phyloP scores from a whole-genome alignment of 208 protist genomes.

The Leptomonas seymouri region DNA sequence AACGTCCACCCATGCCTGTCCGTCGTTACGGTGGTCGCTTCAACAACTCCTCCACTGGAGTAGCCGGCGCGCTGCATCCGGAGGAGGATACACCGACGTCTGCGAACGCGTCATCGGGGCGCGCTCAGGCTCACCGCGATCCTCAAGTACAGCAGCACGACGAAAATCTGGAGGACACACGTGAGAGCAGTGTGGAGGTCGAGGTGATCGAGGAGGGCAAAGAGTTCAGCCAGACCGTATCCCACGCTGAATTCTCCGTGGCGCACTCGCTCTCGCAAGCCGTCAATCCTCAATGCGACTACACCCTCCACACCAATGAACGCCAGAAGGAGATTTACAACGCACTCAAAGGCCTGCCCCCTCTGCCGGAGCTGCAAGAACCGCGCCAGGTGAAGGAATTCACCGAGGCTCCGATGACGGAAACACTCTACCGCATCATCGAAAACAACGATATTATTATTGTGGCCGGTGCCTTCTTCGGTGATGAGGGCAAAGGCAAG shows the following conservation, averaged over 20 bases:
- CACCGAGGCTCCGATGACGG: slow-evolving; percentile 63
- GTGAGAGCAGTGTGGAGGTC: slow-evolving; percentile 20
- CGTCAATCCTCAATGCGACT: slow-evolving; percentile 11
- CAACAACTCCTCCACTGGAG: slow-evolving; percentile 34
- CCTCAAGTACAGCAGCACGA: slow-evolving; percentile 7
- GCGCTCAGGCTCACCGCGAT: slow-evolving; percentile 12
- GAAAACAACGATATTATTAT: slow-evolving; percentile 87
- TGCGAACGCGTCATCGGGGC: not conserved
- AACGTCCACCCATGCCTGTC: slow-evolving; percentile 31
- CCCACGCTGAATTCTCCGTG: slow-evolving; percentile 10
- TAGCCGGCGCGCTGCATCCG: slow-evolving; percentile 9
- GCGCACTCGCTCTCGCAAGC: not conserved
- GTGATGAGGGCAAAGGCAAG: slow-evolving; percentile 94
- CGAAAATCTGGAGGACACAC: slow-evolving; percentile 1
- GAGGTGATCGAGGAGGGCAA: slow-evolving; percentile 16
- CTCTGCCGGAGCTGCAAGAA: slow-evolving; percentile 78
- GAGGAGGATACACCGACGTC: not conserved
- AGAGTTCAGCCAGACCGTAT: not conserved
- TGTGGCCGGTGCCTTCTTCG: slow-evolving; percentile 92
- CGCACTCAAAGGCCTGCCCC: slow-evolving; percentile 41
- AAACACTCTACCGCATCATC: slow-evolving; percentile 81
- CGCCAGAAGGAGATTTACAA: slow-evolving; percentile 65
- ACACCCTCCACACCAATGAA: slow-evolving; percentile 55
- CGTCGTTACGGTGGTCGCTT: slow-evolving; percentile 29
- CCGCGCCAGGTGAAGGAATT: slow-evolving; percentile 61